These are phyloP conservation scores for Colletotrichum spinosum DNA, from an alignment of 2,329 filamentous ascomycete species.

Conservation along the genomic window DNA sequence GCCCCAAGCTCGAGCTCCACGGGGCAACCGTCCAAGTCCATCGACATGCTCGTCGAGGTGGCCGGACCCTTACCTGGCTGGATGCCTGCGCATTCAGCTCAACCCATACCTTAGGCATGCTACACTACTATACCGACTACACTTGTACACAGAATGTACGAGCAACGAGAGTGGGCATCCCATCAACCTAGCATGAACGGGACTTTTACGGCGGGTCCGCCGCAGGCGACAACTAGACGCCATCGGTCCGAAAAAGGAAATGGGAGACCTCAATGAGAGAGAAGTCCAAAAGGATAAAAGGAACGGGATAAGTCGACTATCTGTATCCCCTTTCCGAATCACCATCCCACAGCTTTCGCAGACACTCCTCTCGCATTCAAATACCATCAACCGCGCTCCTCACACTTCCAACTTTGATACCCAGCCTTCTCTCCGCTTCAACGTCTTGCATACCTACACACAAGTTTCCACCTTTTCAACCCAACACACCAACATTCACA, in stretches of 20 bases:
- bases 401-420: conserved; percentile 9
- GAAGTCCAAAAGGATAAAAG: conserved; percentile 35
- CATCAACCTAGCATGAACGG: conserved; percentile 25
- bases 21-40: conserved; percentile 3
- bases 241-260: conserved; percentile 36
- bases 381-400: conserved; percentile 6
- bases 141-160: no score
- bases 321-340: not conserved
- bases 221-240: conserved; percentile 29
- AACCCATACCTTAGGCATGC: no score
- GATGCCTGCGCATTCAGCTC: no score
- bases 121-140: no score
- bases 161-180: no score
- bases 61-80: no score
- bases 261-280: conserved; percentile 8
- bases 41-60: no score
- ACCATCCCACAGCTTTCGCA: conserved; percentile 22
- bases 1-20: conserved; percentile 14
- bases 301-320: conserved; percentile 25
- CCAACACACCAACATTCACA: conserved; percentile 12
- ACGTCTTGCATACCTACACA: not conserved
- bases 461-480: not conserved
- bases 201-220: conserved; percentile 35
- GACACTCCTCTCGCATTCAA: conserved; percentile 7
- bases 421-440: not conserved